Base-by-base conservation (phyloP, 352 stramenopile genomes). In the Phytophthora pisi region DNA sequence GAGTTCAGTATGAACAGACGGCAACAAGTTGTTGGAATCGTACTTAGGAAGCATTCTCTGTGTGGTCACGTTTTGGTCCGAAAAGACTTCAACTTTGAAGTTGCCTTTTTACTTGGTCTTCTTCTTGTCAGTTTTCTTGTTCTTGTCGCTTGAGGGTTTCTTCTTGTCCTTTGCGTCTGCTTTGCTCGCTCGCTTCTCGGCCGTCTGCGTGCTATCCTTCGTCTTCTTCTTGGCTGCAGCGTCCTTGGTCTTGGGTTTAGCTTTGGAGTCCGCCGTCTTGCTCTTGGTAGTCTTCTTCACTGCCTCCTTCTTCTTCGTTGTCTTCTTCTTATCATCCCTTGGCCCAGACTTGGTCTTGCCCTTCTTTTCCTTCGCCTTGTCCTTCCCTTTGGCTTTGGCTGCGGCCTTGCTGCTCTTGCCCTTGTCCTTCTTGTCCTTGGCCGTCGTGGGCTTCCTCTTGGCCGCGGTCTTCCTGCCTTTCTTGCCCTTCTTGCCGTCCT, bases 401-500 rank as follows among this genome's bases (percentile, higher is more conserved):
- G 52, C 72, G 28, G 47, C 28, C 47, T 69, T 69, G 46, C 64
- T 69, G 7, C 65, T 79, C 53, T 82, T 87, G 57, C 40, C 59
- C 52, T 81, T 81, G 49, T 75, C 66, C 26, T 76, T 68, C 34
- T 77, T 72, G 47, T 72, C 58, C 9, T 69, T 69, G 4, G 46
- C 28, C 46, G 36, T 64, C 66, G 9, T 73, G n/a, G 66, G 15
- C 13, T 78, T 74, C 54, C 58, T 71, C 53, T 88, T 86, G 18
- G 57, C 31, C 23, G 52, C 70, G 30, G 47, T 20, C 42, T 69
- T 69, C 54, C 64, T 69, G 7, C 65, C 74, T 53, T 81, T 78
- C 53, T 82, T 86, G 57, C 49, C 59, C 52, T 91, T 88, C 68
- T 88, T 82, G 36, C 75, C 74, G 62, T 91, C 82, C 34, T 92